A percentile compares a stretch with the other conserved stretches of the same genome.
Evolutionary conservation across 768 basidiomycete genomes (phyloP).

Genomic region (Naganishia antarctica): DNA sequence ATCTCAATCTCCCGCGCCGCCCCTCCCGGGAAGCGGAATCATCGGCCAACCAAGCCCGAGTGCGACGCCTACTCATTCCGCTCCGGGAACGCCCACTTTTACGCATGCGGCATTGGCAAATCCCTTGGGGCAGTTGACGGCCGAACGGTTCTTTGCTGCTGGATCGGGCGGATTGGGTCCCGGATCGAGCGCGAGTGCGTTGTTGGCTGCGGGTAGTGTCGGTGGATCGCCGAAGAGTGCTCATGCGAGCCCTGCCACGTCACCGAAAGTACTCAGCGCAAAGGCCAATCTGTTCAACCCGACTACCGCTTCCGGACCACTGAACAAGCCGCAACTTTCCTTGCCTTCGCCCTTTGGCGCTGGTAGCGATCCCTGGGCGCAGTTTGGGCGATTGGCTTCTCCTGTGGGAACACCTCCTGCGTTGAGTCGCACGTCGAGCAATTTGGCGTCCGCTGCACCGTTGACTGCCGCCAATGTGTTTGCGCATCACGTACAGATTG

Average conservation of each 20-base stretch:
- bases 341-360: conserved; percentile 10
- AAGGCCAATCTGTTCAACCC: conserved; percentile 64
- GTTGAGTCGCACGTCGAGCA: conserved; percentile 50
- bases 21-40: conserved; percentile 18
- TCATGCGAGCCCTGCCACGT: conserved; percentile 65
- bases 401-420: conserved; percentile 36
- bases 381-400: conserved; percentile 36
- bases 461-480: conserved; percentile 50
- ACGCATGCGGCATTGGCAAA: background rate
- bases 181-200: conserved; percentile 13
- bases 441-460: conserved; percentile 86
- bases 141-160: conserved; percentile 4
- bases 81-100: conserved; percentile 63
- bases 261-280: conserved; percentile 78
- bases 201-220: conserved; percentile 7
- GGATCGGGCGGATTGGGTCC: conserved; percentile 9
- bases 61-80: conserved; percentile 17
- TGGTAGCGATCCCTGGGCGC: conserved; percentile 23
- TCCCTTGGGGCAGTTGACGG: conserved; percentile 3
- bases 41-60: conserved; percentile 28
- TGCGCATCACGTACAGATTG: conserved; percentile 14
- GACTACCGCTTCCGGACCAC: conserved; percentile 53
- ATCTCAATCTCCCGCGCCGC: conserved; percentile 41
- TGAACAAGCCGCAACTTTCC: conserved; percentile 69
- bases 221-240: conserved; percentile 32